Evolutionary conservation across 495 filamentous ascomycete species (phyloP).

Genomic region (Jackrogersella minutella): DNA sequence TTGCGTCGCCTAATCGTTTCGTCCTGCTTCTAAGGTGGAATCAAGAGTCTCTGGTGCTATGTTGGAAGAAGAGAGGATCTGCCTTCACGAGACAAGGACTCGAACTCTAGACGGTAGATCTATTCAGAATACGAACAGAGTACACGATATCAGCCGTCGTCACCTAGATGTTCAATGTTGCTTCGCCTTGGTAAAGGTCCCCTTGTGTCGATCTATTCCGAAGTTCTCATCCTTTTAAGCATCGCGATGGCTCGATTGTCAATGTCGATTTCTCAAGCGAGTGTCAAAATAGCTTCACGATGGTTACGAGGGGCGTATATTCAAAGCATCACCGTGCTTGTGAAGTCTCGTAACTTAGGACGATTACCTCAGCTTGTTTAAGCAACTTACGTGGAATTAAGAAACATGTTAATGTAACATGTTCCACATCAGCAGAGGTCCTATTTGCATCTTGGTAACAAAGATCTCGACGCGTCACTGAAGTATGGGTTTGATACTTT

Average conservation of each 20-base stretch:
- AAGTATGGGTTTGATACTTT: not conserved
- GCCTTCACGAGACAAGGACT: not conserved
- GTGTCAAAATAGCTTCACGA: slow-evolving; percentile 6
- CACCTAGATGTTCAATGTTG: not conserved
- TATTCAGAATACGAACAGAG: too few species aligned
- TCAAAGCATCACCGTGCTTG: not conserved
- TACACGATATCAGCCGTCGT: not conserved
- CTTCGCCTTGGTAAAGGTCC: too few species aligned
- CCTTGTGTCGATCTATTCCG: not conserved
- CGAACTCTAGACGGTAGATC: not conserved
- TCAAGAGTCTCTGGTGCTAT: not conserved
- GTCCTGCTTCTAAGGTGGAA: not conserved
- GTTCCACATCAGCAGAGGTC: not conserved
- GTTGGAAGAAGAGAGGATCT: not conserved
- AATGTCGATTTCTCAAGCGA: not conserved
- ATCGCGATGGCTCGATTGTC: not conserved
- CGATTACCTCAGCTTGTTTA: slow-evolving; percentile 9
- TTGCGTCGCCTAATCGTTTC: slow-evolving; percentile 12
- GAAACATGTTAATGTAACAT: slow-evolving; percentile 23
- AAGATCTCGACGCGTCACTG: not conserved
- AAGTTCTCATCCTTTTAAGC: too few species aligned
- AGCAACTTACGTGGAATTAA: slow-evolving; percentile 12
- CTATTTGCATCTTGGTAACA: not conserved
- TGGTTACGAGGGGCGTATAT: not conserved
- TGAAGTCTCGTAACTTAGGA: not conserved